phyloP scores from a whole-genome alignment of 495 filamentous ascomycete genomes.

The Glonium stellatum region DNA sequence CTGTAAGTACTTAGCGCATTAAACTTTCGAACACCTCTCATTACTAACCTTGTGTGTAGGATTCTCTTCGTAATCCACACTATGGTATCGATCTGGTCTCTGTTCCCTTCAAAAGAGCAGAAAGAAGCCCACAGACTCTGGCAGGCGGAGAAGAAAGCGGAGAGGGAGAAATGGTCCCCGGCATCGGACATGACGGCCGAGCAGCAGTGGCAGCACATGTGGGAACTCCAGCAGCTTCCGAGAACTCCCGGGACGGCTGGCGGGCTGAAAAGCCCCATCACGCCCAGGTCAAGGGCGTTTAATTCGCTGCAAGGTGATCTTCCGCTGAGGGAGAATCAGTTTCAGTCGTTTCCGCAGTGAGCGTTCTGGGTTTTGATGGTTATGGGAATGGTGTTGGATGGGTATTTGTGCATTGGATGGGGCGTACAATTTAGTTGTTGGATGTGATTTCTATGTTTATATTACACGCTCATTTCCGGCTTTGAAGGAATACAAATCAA shows the following conservation, averaged over 20 bases:
- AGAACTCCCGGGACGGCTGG: constrained; percentile 33
- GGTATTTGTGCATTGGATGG: background rate
- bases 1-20: constrained; percentile 48
- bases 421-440: background rate
- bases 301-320: constrained; percentile 27
- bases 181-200: constrained; percentile 31
- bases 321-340: constrained; percentile 4
- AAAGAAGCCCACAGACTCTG: constrained; percentile 18
- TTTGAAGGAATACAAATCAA: too few species aligned
- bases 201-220: constrained; percentile 37
- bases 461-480: too few species aligned
- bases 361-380: background rate
- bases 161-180: constrained; percentile 31
- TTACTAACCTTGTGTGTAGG: constrained; percentile 15
- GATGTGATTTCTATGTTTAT: too few species aligned
- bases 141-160: constrained; percentile 23
- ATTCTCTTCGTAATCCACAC: constrained; percentile 31
- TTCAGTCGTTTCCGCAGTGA: constrained; percentile 2
- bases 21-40: background rate
- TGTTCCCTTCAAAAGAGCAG: constrained; percentile 29
- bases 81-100: constrained; percentile 32
- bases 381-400: background rate
- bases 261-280: constrained; percentile 29
- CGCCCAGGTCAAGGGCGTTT: constrained; percentile 41
- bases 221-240: constrained; percentile 30